phyloP scores from a whole-genome alignment of 2,329 filamentous ascomycete species.

The Clarireedia homoeocarpa region DNA sequence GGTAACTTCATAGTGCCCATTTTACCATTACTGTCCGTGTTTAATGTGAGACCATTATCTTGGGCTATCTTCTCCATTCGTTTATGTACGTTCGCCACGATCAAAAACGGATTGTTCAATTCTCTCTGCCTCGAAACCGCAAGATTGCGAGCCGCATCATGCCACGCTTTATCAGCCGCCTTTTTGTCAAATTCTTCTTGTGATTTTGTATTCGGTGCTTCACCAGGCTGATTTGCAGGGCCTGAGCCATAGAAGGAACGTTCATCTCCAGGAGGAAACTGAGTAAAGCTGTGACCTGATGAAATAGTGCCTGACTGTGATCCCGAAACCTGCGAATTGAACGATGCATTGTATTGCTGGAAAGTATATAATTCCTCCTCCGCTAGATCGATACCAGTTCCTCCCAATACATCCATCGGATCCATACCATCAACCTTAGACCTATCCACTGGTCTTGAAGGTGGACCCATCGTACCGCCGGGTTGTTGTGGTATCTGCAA shows the following conservation, averaged over 20 bases:
- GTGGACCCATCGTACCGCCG: conserved; percentile 45
- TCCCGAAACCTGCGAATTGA: conserved; percentile 35
- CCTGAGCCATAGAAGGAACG: conserved; percentile 57
- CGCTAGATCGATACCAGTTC: conserved; percentile 78
- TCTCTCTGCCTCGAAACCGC: conserved; percentile 51
- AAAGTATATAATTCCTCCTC: conserved; percentile 81
- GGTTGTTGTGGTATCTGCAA: conserved; percentile 32
- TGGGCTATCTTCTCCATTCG: conserved; percentile 50
- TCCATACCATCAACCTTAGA: conserved; percentile 58
- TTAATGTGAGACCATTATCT: conserved; percentile 49
- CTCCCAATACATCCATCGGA: conserved; percentile 73
- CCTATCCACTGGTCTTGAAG: conserved; percentile 51
- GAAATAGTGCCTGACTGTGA: conserved; percentile 35
- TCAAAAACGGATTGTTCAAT: conserved; percentile 46
- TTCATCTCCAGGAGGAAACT: conserved; percentile 48
- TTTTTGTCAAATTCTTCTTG: conserved; percentile 61
- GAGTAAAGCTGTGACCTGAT: conserved; percentile 40
- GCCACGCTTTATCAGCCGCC: conserved; percentile 57
- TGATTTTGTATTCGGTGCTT: conserved; percentile 36
- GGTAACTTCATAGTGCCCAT: conserved; percentile 33
- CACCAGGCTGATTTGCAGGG: conserved; percentile 53
- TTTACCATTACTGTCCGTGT: conserved; percentile 47
- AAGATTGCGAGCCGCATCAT: conserved; percentile 47
- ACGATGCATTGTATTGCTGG: conserved; percentile 51
- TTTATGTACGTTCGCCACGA: conserved; percentile 19